Evolutionary conservation across 2,329 filamentous ascomycete species (phyloP), one percentile per base, ranked within the genome.

Genomic region (Sclerotinia borealis): DNA sequence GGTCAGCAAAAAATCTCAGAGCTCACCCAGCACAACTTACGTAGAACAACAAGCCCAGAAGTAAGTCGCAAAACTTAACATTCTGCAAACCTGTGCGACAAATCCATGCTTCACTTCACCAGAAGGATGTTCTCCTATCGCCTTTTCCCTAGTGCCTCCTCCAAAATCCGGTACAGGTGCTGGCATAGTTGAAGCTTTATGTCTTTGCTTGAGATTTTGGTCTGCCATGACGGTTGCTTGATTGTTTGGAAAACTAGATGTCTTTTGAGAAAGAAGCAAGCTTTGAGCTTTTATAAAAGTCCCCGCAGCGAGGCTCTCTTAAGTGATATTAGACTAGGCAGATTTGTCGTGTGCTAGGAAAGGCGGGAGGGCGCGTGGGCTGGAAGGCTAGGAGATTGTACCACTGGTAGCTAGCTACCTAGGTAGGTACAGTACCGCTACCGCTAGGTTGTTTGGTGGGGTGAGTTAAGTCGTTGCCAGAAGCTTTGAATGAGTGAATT

Each of bases 91-190:
- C 45, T 75, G 73, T 49, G 66, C 64, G 27, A 64, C 25, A 25
- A 64, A 67, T 55, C 68, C 67, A 67, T 75, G 74, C 51, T 72
- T 74, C 15, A 74, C 70, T 17, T 71, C 67, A 51, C 74, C 74
- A 50, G 68, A 73, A 17, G 74, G 74, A 63, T 76, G 74, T 36
- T 65, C 70, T 55, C 65, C 63, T 37, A 62, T 27, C n/a, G 51
- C 61, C n/a, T 68, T 63, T 61, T 64, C 66, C 31, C 51, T 65
- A 15, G 51, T 63, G n/a, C 56, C 65, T 36, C 58, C 64, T 22
- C 49, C 59, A 50, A 64, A 64, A 64, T 64, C 62, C 15, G 54
- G 59, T 47, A 49, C 34, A 31, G 49, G 50, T 55, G 52, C 51
- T 27, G 43, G 62, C 43, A 61, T 59, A 56, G 43, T 39, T 36